Conservation (phyloP, 2,329 filamentous ascomycete genomes). For the Cladosporium sp. region DNA sequence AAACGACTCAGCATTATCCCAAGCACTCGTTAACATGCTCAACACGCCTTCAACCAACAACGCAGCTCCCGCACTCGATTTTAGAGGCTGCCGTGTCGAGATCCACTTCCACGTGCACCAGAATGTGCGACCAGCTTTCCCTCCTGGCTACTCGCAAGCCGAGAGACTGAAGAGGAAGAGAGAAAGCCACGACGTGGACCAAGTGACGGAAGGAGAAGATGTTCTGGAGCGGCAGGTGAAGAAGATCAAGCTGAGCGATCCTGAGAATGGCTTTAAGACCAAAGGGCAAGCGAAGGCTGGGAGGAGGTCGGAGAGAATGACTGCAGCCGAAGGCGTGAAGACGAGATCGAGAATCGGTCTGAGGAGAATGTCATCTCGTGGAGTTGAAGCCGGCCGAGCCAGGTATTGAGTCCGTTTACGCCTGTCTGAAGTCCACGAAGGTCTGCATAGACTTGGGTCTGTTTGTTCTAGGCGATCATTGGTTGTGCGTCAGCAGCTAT, state of each 20-base stretch:
- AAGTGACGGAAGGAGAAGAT: not conserved
- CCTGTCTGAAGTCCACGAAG: not conserved
- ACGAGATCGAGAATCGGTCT: not conserved
- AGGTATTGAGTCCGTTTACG: not conserved
- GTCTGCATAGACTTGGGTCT: not conserved
- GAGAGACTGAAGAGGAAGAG: conserved; percentile 11
- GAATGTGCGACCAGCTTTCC: not conserved
- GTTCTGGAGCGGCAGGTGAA: conserved; percentile 1
- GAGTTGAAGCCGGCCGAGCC: conserved; percentile 44
- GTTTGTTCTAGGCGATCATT: not conserved
- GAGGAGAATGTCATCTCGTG: conserved; percentile 2
- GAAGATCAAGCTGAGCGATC: conserved; percentile 9
- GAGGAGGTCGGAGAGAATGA: not conserved
- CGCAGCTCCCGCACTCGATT: not conserved
- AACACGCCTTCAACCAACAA: not conserved
- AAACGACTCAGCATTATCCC: not conserved
- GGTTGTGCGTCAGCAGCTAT: not conserved
- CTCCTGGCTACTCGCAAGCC: not conserved
- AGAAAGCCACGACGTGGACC: not conserved
- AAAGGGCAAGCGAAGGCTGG: not conserved
- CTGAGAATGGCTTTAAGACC: not conserved
- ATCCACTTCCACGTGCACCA: conserved; percentile 12
- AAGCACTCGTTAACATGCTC: conserved; percentile 1
- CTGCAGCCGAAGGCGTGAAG: not conserved
- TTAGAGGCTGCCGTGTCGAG: not conserved